Evolutionary conservation across 768 basidiomycete genomes (phyloP), one percentile per base, ranked within the genome.

Genomic region (Leccinellum albellum): DNA sequence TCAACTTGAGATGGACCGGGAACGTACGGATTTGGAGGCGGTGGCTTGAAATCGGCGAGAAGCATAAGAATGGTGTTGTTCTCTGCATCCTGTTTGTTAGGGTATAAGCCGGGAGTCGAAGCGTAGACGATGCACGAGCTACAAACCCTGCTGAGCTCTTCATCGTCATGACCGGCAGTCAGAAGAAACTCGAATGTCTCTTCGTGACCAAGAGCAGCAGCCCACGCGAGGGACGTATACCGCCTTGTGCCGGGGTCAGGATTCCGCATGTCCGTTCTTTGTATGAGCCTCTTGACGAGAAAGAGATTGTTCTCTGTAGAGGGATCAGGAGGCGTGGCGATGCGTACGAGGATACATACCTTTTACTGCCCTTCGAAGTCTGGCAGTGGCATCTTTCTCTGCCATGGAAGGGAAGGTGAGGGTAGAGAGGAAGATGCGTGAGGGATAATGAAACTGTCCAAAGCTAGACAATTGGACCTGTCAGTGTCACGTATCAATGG

Each of bases 161-260:
- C 87, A 67, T 98, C 94, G 70, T 98, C 95, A 70, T 97, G 95
- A 31, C 93, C 93, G 21, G 82, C 84, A 60, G 79, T 82, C 52
- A 96, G 77, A 54, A 98, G 78, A 73, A 88, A 97, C 66, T 97
- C 94, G 63, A 96, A 98, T 2, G 91, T 94, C 68, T 96, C 94
- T 67, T 95, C 88, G 59, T 91, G 86, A 0, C 91, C 93, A 37
- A 91, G 82, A 1, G 89, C 82, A 21, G 94, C 94, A 2, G 94
- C 86, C 94, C 93, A 98, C 5, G 93, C 91, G 9, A 98, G 73
- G 13, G 91, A 94, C 0, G 95, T 97, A 68, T 88, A 88, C 8
- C 91, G 82, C 61, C 82, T 82, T 23, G 83, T 76, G 15, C 79
- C 81, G 12, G 87, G 79, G 74, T 98, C 95, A 9, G 92, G 86